Base-by-base conservation (phyloP, 1,284 basidiomycete genomes). In the Sanghuangporus weigelae region DNA sequence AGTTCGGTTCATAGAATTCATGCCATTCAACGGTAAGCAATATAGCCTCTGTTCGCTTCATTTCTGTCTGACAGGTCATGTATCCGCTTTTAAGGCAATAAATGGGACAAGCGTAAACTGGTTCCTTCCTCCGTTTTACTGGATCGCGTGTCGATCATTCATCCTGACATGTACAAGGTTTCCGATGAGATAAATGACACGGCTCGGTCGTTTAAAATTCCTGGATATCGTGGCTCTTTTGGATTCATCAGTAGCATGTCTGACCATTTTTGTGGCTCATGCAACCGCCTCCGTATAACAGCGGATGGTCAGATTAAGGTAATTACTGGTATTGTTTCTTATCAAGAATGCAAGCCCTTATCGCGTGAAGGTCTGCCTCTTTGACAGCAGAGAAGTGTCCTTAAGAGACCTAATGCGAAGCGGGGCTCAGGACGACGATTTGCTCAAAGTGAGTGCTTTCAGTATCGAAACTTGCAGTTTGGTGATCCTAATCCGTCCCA, bases 201-300 rank as follows among this genome's bases (percentile, higher is more conserved):
- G 7, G 90, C 91, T 21, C 85, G 92, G 57, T 87, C 85, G 40
- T 95, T 89, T 82, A 76, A 79, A 65, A 84, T 95, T 59, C 89
- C 87, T 1, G 90, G 89, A 3, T 84, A 88, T 71, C 71, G 70
- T 64, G 93, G 93, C 39, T 87, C 80, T 68, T 82, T 95, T 70
- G 93, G 93, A 8, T 94, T 95, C 77, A 96, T 96, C 72, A 92
- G 88, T 69, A 91, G 89, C 77, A 93, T 94, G 92, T 94, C 92
- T 36, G 92, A 96, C 73, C 92, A 95, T 74, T 95, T 96, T 71
- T 95, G 93, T 73, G 83, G 84, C 3, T 87, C 87, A 1, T 96
- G 93, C 76, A 94, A 94, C 71, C 81, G 93, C 66, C 77, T 95
- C 61, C 81, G 94, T 49, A 79, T 96, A 57, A 94, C 91, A 38